Percentiles rank a stretch among this genome's conserved stretches.
phyloP scores from a whole-genome alignment of 2,329 filamentous ascomycete species.

The Ceratocystis colombiana region DNA sequence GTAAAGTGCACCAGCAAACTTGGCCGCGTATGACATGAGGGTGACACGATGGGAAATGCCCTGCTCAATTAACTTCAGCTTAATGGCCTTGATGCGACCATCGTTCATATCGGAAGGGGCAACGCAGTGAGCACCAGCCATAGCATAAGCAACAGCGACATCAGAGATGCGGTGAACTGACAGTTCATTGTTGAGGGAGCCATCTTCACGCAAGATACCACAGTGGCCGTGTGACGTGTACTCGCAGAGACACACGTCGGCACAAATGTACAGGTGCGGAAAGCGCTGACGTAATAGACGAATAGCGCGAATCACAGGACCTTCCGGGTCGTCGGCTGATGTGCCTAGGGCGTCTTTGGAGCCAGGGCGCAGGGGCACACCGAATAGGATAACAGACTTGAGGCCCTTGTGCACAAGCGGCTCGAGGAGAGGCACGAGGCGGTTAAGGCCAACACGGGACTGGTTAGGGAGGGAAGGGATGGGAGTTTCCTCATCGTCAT shows the following conservation, averaged over 20 bases:
- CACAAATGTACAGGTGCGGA: slow-evolving; percentile 80
- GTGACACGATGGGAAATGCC: slow-evolving; percentile 84
- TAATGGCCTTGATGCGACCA: slow-evolving; percentile 91
- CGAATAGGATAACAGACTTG: slow-evolving; percentile 88
- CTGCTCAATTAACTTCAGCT: slow-evolving; percentile 91
- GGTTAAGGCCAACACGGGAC: slow-evolving; percentile 77
- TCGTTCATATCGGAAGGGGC: slow-evolving; percentile 99
- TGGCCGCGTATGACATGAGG: slow-evolving; percentile 96
- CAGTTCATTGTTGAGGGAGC: slow-evolving; percentile 81
- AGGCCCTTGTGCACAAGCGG: slow-evolving; percentile 84
- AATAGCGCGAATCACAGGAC: slow-evolving; percentile 82
- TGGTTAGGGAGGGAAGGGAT: slow-evolving; percentile 90
- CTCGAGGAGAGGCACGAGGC: slow-evolving; percentile 70
- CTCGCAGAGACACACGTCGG: slow-evolving; percentile 95
- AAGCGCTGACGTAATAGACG: slow-evolving; percentile 74
- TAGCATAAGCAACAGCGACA: slow-evolving; percentile 95
- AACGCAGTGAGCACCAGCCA: slow-evolving; percentile 90
- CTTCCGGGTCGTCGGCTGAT: slow-evolving; percentile 81
- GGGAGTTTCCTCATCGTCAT: slow-evolving; percentile 79
- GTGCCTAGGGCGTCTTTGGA: slow-evolving; percentile 88
- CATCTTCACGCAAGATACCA: slow-evolving; percentile 87
- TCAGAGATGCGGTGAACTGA: slow-evolving; percentile 92
- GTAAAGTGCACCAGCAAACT: slow-evolving; percentile 93
- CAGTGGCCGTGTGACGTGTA: slow-evolving; percentile 98
- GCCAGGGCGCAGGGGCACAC: slow-evolving; percentile 70